Evolutionary conservation across 208 protist genomes (phyloP).

Genomic region (Balamuthia mandrillaris): DNA sequence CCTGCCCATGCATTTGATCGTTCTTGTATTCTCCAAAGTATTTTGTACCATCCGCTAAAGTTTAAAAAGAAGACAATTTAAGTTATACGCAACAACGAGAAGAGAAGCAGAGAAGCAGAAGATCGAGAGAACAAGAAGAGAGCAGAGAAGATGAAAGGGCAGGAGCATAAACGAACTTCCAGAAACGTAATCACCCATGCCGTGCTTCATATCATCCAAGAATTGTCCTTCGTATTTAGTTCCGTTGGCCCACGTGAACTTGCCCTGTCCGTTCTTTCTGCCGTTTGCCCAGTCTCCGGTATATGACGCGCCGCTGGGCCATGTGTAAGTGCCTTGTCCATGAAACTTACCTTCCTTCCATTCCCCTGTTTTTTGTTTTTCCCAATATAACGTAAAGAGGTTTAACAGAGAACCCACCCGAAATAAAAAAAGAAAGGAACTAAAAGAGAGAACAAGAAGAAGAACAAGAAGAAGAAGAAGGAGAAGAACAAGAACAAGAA

Average conservation of each 20-base stretch:
- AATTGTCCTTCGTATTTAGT: conserved; percentile 24
- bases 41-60: not conserved
- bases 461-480: too few relatives aligned
- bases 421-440: too few relatives aligned
- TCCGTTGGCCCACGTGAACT: not conserved
- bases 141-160: not conserved
- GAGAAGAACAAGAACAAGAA: too few relatives aligned
- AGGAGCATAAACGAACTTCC: not conserved
- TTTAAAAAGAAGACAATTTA: too few relatives aligned
- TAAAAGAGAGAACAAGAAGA: too few relatives aligned
- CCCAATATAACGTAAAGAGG: too few relatives aligned
- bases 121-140: too few relatives aligned
- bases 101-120: not conserved
- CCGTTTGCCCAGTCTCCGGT: not conserved
- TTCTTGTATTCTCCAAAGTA: not conserved
- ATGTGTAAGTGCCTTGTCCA: not conserved
- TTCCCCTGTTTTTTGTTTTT: not conserved
- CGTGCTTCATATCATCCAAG: not conserved
- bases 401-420: too few relatives aligned
- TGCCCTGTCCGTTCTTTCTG: not conserved
- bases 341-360: conserved; percentile 14
- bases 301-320: not conserved
- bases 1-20: not conserved
- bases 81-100: too few relatives aligned
- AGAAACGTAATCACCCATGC: not conserved